Conservation (phyloP, 192 early-diverging fungal species). For the Podochytrium sp. region DNA sequence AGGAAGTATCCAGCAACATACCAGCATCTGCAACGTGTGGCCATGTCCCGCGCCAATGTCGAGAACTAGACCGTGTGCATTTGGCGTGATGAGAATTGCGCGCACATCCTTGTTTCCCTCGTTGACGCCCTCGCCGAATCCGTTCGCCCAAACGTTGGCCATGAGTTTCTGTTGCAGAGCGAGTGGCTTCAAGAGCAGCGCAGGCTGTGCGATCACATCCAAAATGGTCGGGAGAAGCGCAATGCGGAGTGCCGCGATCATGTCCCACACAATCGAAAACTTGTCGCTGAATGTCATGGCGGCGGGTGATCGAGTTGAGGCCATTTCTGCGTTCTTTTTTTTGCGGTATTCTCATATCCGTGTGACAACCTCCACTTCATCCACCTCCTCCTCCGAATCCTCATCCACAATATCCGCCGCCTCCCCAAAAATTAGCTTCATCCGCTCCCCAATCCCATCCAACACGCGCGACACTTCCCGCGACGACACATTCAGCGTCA, state of each 20-base stretch:
- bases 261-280: neutral
- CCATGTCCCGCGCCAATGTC: conserved; percentile 23
- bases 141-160: conserved; percentile 21
- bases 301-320: too few relatives aligned
- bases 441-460: conserved; percentile 8
- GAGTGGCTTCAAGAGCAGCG: neutral
- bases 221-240: neutral
- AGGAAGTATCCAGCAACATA: neutral
- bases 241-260: neutral
- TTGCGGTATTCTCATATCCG: too few relatives aligned
- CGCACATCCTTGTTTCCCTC: neutral
- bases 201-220: neutral
- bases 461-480: conserved; percentile 16
- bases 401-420: conserved; percentile 1
- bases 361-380: too few relatives aligned
- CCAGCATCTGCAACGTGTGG: conserved; percentile 7
- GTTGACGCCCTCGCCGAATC: conserved; percentile 20
- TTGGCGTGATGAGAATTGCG: conserved; percentile 6
- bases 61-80: conserved; percentile 11
- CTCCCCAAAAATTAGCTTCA: conserved; percentile 28
- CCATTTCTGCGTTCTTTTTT: too few relatives aligned
- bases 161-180: neutral
- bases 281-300: neutral
- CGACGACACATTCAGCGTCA: neutral
- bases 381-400: neutral